phyloP scores from a whole-genome alignment of 2,329 filamentous ascomycete species.

The Aspergillus awamori region DNA sequence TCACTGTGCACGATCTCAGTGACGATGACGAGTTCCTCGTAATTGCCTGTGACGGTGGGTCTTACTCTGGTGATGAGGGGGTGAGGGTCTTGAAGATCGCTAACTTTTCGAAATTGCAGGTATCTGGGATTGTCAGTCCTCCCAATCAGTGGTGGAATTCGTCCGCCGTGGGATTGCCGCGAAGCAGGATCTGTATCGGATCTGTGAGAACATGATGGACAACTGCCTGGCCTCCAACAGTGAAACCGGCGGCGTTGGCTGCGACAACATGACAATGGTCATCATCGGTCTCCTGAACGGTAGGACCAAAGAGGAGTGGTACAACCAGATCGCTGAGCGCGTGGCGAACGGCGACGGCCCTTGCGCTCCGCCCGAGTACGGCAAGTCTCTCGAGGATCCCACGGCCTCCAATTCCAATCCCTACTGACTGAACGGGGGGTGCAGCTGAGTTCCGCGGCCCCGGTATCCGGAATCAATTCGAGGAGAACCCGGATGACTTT shows the following conservation, averaged over 20 bases:
- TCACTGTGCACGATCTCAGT: conserved; percentile 84
- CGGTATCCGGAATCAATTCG: conserved; percentile 78
- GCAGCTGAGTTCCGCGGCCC: conserved; percentile 83
- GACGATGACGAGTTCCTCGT: conserved; percentile 96
- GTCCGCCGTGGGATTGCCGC: conserved; percentile 94
- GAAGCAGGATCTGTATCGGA: conserved; percentile 90
- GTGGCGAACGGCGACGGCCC: conserved; percentile 97
- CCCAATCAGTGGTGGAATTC: conserved; percentile 95
- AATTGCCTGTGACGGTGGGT: conserved; percentile 86
- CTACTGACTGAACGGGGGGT: conserved; percentile 44
- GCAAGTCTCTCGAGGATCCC: conserved; percentile 68
- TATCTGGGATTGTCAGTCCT: conserved; percentile 99
- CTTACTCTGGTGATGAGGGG: conserved; percentile 4
- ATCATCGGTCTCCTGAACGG: conserved; percentile 87
- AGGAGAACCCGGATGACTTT: conserved; percentile 69
- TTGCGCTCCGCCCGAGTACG: conserved; percentile 98
- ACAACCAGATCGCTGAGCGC: conserved; percentile 89
- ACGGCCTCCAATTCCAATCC: conserved; percentile 42
- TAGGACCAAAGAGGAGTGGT: conserved; percentile 96
- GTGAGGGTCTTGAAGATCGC: conserved; percentile 1
- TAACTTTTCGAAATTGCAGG: conserved; percentile 57
- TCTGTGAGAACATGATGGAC: conserved; percentile 99
- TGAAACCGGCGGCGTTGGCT: conserved; percentile 95
- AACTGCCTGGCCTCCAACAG: conserved; percentile 98
- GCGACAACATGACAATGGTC: conserved; percentile 99